Evolutionary conservation across 164 flowering plant species (phyloP).

Genomic region (Stephania yunnanensis): DNA sequence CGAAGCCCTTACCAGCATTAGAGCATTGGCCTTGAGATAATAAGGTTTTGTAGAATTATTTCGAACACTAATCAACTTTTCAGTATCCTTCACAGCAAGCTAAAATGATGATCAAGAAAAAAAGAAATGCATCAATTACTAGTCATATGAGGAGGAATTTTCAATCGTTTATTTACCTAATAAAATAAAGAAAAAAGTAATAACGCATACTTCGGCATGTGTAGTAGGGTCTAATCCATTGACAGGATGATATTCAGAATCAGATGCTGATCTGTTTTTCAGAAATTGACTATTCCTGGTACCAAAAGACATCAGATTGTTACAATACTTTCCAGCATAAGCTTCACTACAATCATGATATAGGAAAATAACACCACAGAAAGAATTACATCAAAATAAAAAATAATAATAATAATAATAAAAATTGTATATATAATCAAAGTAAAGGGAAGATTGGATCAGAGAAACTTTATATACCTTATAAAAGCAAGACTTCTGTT

Average conservation of each 20-base stretch:
- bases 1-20: conserved; percentile 58
- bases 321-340: neutral
- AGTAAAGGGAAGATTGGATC: no score
- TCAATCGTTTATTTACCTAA: neutral
- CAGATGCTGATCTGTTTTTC: conserved; percentile 58
- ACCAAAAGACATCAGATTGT: conserved; percentile 7
- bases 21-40: conserved; percentile 67
- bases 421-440: no score
- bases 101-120: conserved; percentile 24
- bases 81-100: conserved; percentile 97
- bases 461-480: conserved; percentile 38
- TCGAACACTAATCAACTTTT: conserved; percentile 49
- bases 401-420: neutral
- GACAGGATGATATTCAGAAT: conserved; percentile 70
- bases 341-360: neutral
- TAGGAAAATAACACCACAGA: neutral
- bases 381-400: neutral
- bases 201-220: conserved; percentile 73
- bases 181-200: conserved; percentile 7
- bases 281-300: conserved; percentile 64
- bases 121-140: neutral
- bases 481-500: conserved; percentile 74
- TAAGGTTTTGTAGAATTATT: conserved; percentile 54
- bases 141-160: neutral
- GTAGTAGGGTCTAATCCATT: conserved; percentile 87